Percentiles rank a stretch among this genome's conserved stretches.
Evolutionary conservation across 768 basidiomycete genomes (phyloP).

Genomic region (Leccinellum rugosiceps): DNA sequence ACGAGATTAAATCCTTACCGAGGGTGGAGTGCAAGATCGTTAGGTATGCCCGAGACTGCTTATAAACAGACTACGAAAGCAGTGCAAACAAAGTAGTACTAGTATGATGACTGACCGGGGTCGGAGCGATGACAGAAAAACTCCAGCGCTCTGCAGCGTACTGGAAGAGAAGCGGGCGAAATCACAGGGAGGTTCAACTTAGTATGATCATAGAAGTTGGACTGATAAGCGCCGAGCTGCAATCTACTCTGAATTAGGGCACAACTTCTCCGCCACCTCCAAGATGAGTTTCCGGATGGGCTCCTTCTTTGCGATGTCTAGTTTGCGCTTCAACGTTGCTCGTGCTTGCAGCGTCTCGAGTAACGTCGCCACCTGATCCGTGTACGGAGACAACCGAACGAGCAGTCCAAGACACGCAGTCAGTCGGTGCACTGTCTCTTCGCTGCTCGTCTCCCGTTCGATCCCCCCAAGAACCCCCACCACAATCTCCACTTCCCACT

Average conservation of each 20-base stretch:
- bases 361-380: conserved; percentile 53
- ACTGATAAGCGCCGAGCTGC: too few relatives aligned
- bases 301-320: conserved; percentile 60
- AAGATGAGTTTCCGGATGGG: conserved; percentile 55
- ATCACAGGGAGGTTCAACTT: too few relatives aligned
- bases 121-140: too few relatives aligned
- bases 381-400: conserved; percentile 70
- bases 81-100: too few relatives aligned
- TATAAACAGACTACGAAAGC: too few relatives aligned
- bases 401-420: conserved; percentile 75
- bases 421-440: conserved; percentile 89
- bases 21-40: too few relatives aligned
- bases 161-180: too few relatives aligned
- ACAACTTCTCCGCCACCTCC: conserved; percentile 54
- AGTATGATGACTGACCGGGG: too few relatives aligned
- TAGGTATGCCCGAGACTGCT: too few relatives aligned
- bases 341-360: conserved; percentile 69
- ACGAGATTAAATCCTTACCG: too few relatives aligned
- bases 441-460: conserved; percentile 62
- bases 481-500: conserved; percentile 83
- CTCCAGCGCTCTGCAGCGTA: too few relatives aligned
- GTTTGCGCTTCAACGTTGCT: conserved; percentile 54
- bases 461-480: conserved; percentile 83
- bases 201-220: too few relatives aligned
- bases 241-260: conserved; percentile 11